Evolutionary conservation across 108 stramenopile species (phyloP).

Genomic region (Skeletonema marinoi): DNA sequence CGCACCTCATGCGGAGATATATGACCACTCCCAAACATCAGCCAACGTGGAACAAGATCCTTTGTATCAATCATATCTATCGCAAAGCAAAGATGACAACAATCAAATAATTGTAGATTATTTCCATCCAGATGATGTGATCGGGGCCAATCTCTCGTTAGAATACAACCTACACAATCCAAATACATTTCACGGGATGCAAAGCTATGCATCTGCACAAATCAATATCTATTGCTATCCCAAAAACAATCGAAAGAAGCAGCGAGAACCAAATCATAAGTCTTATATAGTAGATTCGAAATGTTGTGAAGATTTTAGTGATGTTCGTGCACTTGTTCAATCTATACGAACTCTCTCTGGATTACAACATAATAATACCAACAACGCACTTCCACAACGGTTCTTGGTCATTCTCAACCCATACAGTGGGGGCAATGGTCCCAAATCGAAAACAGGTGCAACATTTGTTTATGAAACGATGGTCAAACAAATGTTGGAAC

Average conservation of each 20-base stretch:
- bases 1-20: neutral
- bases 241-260: constrained; percentile 12
- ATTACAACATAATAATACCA: neutral
- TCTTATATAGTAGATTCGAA: constrained; percentile 51
- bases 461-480: constrained; percentile 42
- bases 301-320: constrained; percentile 66
- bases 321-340: constrained; percentile 46
- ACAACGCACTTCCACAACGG: constrained; percentile 12
- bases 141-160: constrained; percentile 38
- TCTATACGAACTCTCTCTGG: constrained; percentile 54
- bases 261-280: constrained; percentile 43
- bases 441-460: constrained; percentile 46
- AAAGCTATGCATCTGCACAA: constrained; percentile 41
- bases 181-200: constrained; percentile 23
- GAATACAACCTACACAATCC: constrained; percentile 24
- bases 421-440: constrained; percentile 52
- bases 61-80: constrained; percentile 23
- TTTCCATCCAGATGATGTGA: constrained; percentile 31
- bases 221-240: constrained; percentile 70
- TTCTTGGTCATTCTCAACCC: constrained; percentile 84
- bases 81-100: neutral
- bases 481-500: constrained; percentile 73
- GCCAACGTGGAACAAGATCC: constrained; percentile 2
- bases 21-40: neutral
- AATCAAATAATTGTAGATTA: constrained; percentile 1